These are phyloP conservation scores for Hyphopichia wangnamkhiaoensis DNA, from an alignment of 1,139 yeast genomes.

Conservation along the genomic window DNA sequence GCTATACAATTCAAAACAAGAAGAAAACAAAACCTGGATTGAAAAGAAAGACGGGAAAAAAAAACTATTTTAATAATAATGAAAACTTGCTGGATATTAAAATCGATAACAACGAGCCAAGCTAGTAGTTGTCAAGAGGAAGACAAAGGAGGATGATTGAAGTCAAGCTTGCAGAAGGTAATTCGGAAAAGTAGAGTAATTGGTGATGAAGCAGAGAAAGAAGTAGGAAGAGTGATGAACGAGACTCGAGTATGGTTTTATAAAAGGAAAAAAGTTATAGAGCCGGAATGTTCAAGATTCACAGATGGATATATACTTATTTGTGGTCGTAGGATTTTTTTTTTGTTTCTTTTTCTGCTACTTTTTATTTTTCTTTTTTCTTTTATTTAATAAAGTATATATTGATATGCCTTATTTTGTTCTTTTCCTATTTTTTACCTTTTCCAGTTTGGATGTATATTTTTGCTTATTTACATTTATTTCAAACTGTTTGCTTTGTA, in stretches of 20 bases:
- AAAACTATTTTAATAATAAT: no score
- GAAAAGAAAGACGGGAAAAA: no score
- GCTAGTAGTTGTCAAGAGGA: no score
- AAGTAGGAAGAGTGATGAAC: background rate
- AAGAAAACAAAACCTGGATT: background rate
- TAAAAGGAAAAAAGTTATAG: constrained; percentile 1
- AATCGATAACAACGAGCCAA: no score
- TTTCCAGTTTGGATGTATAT: background rate
- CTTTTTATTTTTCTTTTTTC: constrained; percentile 1
- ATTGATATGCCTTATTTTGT: no score
- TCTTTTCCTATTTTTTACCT: no score
- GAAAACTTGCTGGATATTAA: no score
- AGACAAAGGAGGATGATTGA: background rate
- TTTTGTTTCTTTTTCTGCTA: background rate
- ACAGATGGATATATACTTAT: constrained; percentile 5
- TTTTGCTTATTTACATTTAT: no score
- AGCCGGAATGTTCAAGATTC: constrained; percentile 1
- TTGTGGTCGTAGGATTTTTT: constrained; percentile 2
- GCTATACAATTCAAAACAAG: no score
- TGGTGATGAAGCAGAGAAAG: background rate
- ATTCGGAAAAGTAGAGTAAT: no score
- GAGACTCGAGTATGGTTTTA: background rate
- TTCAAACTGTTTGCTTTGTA: background rate
- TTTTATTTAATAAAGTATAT: background rate
- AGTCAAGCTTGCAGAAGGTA: background rate